Conservation (phyloP, 2,329 filamentous ascomycete species). For the Fusarium sarcochroum region DNA sequence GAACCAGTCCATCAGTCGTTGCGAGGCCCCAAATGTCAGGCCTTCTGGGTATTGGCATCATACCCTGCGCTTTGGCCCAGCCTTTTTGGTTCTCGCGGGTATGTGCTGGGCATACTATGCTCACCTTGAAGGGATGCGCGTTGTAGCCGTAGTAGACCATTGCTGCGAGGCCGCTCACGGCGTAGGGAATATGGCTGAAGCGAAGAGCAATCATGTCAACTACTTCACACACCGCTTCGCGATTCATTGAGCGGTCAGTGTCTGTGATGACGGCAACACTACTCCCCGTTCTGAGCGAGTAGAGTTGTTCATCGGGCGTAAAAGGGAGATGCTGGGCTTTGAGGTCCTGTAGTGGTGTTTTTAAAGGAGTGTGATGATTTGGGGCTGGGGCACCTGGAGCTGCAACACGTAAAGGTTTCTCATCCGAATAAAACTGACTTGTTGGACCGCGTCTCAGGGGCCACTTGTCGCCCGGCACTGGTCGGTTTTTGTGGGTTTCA, state of each 20-base stretch:
- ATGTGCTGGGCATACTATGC: slow-evolving; percentile 58
- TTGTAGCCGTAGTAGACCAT: slow-evolving; percentile 60
- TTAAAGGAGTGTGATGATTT: slow-evolving; percentile 19
- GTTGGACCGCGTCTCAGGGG: not conserved
- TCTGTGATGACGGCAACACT: slow-evolving; percentile 26
- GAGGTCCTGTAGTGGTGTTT: slow-evolving; percentile 28
- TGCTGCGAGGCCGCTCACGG: slow-evolving; percentile 61
- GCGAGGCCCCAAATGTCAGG: slow-evolving; percentile 56
- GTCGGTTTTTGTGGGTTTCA: slow-evolving; percentile 3
- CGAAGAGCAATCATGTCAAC: slow-evolving; percentile 57
- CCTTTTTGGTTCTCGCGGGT: slow-evolving; percentile 54
- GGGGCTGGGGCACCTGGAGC: slow-evolving; percentile 34
- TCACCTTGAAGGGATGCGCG: slow-evolving; percentile 52
- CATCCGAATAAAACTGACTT: slow-evolving; percentile 1
- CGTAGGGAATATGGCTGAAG: slow-evolving; percentile 62
- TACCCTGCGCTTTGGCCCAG: slow-evolving; percentile 59
- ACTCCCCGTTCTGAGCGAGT: slow-evolving; percentile 23
- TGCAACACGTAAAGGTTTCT: slow-evolving; percentile 33
- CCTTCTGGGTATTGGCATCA: slow-evolving; percentile 43
- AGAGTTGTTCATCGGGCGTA: slow-evolving; percentile 10
- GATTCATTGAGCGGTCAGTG: slow-evolving; percentile 46
- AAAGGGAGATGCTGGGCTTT: slow-evolving; percentile 5
- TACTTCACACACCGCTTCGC: slow-evolving; percentile 53
- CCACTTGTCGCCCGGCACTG: slow-evolving; percentile 17
- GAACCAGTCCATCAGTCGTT: slow-evolving; percentile 49